Percentiles rank a stretch among this genome's conserved stretches.
Conservation (phyloP, 1,284 basidiomycete genomes). For the Chalciporus sp. region DNA sequence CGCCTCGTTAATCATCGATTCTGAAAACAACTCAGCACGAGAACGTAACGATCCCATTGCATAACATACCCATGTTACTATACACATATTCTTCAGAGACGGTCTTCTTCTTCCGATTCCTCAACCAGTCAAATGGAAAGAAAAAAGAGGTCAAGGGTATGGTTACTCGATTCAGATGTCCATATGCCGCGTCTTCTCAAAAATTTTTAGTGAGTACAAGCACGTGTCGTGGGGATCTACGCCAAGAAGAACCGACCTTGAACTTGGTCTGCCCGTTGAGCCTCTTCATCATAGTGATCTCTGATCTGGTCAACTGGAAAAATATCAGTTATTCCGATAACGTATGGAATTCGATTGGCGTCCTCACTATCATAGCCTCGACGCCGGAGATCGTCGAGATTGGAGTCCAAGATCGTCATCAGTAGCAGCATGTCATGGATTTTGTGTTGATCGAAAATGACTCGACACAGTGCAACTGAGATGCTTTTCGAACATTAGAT, state of each 20-base stretch:
- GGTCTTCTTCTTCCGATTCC: neutral
- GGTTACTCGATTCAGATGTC: neutral
- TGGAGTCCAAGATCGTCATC: conserved; percentile 13
- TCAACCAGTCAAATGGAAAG: neutral
- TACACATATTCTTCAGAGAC: neutral
- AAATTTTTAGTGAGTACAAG: neutral
- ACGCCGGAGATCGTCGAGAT: conserved; percentile 5
- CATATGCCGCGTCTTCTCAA: neutral
- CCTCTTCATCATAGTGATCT: neutral
- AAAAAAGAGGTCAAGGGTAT: neutral
- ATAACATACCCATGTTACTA: neutral
- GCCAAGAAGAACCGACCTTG: neutral
- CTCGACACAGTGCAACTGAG: conserved; percentile 23
- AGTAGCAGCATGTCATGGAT: conserved; percentile 23
- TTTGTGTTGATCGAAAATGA: conserved; percentile 22
- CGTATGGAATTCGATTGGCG: neutral
- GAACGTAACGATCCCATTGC: neutral
- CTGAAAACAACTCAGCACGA: neutral
- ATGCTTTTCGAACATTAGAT: conserved; percentile 14
- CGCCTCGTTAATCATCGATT: neutral
- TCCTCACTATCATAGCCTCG: conserved; percentile 17
- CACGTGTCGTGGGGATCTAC: neutral
- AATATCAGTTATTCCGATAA: neutral
- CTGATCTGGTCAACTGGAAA: neutral
- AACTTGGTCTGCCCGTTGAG: neutral